Base-by-base conservation (phyloP, 2,329 filamentous ascomycete genomes). In the Aspergillus viridinutans region DNA sequence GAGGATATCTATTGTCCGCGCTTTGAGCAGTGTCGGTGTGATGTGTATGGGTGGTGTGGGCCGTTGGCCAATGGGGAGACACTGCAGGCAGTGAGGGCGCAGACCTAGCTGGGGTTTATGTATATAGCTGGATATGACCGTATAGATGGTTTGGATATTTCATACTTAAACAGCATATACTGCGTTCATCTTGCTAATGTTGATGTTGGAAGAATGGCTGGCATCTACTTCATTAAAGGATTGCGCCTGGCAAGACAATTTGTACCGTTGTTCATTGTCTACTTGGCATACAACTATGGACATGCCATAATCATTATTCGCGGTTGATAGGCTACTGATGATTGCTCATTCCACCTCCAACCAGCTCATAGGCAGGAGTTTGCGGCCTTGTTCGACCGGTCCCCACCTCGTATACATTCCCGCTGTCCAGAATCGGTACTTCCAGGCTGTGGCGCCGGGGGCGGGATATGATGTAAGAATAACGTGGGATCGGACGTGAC, bases 11-110 rank as follows among this genome's bases (percentile, higher is more conserved):
- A 45, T 56, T 70, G 67, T 50, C 67, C 67, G 20, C 63, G 65
- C 21, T 65, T 61, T 29, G 67, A 69, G 45, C 67, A 70, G 57
- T 70, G 67, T 55, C 67, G 67, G 5, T 70, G 68, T 45, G 68
- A 70, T 56, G 58, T 59, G 21, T 70, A 68, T 51, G 67, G 68
- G 49, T 70, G 67, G 68, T 70, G 68, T 48, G 68, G 43, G 3
- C 40, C 40, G 8, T 23, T 45, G 20, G 42, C 42, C 2, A 8
- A 23, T 12, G 42, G 42, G 20, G 42, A 45, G 42, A 23, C 21
- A 23, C 42, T 45, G 42, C 20, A 45, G 42, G 20, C 42, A 21
- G 42, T 45, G 20, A 20, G 42, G 42, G 42, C 21, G 42, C 8
- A 5, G 3, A 12, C 42, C 10, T 20, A 23, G 40, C 4, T 42